Conservation (phyloP, 257 asterid species). For the Nicotiana noctiflora region DNA sequence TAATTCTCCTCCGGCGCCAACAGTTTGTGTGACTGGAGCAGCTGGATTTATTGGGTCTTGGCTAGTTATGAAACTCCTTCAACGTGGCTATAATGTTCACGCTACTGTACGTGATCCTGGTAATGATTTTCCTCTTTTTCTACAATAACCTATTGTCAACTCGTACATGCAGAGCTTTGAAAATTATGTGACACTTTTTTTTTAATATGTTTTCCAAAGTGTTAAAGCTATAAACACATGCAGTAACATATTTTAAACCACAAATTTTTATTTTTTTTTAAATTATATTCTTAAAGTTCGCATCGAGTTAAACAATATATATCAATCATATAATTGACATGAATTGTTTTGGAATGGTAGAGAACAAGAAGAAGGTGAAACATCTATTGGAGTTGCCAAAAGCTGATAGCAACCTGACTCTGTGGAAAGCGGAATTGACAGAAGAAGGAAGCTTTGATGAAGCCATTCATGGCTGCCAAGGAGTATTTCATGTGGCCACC, state of each 20-base stretch:
- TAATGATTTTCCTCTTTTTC: background rate
- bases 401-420: constrained; percentile 50
- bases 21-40: constrained; percentile 82
- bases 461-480: constrained; percentile 63
- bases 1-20: no score
- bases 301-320: no score
- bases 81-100: constrained; percentile 52
- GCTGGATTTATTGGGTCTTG: constrained; percentile 84
- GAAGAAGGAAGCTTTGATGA: constrained; percentile 73
- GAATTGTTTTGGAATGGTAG: constrained; percentile 16
- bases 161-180: no score
- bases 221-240: no score
- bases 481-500: constrained; percentile 50
- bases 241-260: no score
- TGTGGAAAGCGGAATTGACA: constrained; percentile 72
- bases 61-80: constrained; percentile 66
- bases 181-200: background rate
- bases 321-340: no score
- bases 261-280: no score
- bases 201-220: background rate
- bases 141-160: no score
- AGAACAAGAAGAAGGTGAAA: constrained; percentile 50
- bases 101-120: constrained; percentile 80
- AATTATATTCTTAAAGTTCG: no score
- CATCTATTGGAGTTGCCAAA: constrained; percentile 48